These are phyloP conservation scores for Leishmania guyanensis DNA, from an alignment of 208 protist species.

Conservation along the genomic window DNA sequence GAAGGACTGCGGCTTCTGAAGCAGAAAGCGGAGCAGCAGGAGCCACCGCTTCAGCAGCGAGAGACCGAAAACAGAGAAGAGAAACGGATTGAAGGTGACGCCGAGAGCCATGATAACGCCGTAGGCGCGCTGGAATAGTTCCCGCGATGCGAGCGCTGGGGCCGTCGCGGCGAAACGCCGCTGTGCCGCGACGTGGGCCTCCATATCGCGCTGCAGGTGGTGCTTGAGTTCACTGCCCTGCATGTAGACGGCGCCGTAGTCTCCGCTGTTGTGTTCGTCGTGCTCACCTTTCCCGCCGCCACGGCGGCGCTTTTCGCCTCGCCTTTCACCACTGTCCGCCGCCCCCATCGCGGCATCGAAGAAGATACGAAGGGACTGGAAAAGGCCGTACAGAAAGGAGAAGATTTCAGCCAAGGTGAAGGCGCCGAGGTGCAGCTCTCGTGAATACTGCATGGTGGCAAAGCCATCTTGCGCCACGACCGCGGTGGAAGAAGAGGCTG, in stretches of 20 bases:
- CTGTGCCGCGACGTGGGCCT: conserved; percentile 3
- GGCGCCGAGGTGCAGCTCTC: conserved; percentile 64
- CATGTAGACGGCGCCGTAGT: background rate
- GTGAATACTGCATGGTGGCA: conserved; percentile 44
- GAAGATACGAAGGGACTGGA: conserved; percentile 36
- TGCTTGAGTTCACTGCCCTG: conserved; percentile 14
- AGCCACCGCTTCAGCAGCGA: conserved; percentile 76
- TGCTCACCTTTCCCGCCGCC: background rate
- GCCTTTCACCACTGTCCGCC: background rate
- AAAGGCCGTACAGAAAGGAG: conserved; percentile 46
- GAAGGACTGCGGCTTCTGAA: conserved; percentile 62
- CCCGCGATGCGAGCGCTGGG: conserved; percentile 15
- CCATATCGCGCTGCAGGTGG: conserved; percentile 22
- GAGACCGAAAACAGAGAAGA: conserved; percentile 67
- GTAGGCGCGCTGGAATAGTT: conserved; percentile 70
- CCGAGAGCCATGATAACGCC: conserved; percentile 75
- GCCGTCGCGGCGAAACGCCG: background rate
- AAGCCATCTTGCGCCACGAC: background rate
- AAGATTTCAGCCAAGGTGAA: conserved; percentile 66
- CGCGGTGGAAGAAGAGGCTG: background rate
- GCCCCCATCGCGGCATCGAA: conserved; percentile 4
- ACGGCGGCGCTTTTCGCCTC: conserved; percentile 18
- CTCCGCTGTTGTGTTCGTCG: background rate
- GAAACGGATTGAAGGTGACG: conserved; percentile 87
- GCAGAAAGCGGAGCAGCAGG: conserved; percentile 69